phyloP scores from a whole-genome alignment of 1,284 basidiomycete species.

The Leccinum ambiguum region DNA sequence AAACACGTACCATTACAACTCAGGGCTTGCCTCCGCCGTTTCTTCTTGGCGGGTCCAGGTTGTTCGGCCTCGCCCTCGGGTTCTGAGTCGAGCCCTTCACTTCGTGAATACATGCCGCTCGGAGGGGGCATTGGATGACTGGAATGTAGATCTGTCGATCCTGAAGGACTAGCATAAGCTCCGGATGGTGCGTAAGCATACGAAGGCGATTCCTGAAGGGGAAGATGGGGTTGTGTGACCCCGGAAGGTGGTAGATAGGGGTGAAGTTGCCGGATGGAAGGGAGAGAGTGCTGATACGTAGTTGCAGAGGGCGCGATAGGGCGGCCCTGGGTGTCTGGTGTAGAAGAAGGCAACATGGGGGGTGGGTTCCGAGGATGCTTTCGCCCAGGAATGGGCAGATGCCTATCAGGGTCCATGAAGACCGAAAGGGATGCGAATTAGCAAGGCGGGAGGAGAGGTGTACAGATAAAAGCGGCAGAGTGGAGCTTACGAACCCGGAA shows the following conservation, averaged over 20 bases:
- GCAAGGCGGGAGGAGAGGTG: conserved; percentile 13
- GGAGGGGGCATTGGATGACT: conserved; percentile 27
- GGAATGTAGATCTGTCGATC: conserved; percentile 31
- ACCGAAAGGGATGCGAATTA: conserved; percentile 13
- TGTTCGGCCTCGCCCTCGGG: conserved; percentile 47
- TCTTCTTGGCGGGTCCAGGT: conserved; percentile 67
- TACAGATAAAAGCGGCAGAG: conserved; percentile 22
- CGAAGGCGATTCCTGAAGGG: conserved; percentile 18
- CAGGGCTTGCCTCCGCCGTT: conserved; percentile 68
- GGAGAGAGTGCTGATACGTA: conserved; percentile 42
- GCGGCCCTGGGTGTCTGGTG: conserved; percentile 27
- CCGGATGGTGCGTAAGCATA: conserved; percentile 30
- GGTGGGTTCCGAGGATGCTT: conserved; percentile 26
- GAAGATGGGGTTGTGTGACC: conserved; percentile 23
- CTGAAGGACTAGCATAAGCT: conserved; percentile 25
- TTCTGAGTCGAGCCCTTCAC: conserved; percentile 44
- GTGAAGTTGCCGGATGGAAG: conserved; percentile 65
- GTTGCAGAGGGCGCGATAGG: conserved; percentile 22
- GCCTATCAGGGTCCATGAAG: conserved; percentile 34
- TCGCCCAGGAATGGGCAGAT: conserved; percentile 33
- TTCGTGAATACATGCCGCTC: conserved; percentile 30
- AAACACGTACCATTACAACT: conserved; percentile 69
- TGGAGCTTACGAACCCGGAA: conserved; percentile 25
- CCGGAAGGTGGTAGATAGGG: conserved; percentile 52
- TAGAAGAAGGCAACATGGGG: conserved; percentile 22